phyloP scores from a whole-genome alignment of 768 basidiomycete genomes.

The Lactifluus piperatus region DNA sequence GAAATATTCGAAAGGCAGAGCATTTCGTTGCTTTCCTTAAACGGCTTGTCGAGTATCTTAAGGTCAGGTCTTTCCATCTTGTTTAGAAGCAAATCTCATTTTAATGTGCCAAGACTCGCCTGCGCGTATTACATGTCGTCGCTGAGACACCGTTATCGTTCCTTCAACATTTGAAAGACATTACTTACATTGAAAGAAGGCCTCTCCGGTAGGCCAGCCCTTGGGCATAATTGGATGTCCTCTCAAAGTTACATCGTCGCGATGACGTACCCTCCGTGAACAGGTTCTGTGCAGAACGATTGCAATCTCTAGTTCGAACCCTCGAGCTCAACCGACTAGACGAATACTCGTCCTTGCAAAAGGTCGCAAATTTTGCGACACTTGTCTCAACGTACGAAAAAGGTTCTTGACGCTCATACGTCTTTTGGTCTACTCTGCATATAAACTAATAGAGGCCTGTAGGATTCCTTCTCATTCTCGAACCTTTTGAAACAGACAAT shows the following conservation, averaged over 20 bases:
- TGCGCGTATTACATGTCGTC: constrained; percentile 98
- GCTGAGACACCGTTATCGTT: constrained; percentile 97
- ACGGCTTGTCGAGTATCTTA: constrained; percentile 96
- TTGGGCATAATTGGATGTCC: neutral
- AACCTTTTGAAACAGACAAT: constrained; percentile 97
- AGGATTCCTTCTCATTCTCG: constrained; percentile 95
- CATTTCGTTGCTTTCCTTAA: constrained; percentile 98
- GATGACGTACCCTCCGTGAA: neutral
- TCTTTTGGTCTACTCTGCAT: neutral
- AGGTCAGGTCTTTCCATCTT: constrained; percentile 41
- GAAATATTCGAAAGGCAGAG: constrained; percentile 97
- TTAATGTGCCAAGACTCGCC: constrained; percentile 61
- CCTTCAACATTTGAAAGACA: constrained; percentile 95
- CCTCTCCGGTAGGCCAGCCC: constrained; percentile 68
- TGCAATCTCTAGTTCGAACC: constrained; percentile 90
- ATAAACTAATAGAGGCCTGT: neutral
- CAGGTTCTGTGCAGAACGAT: constrained; percentile 93
- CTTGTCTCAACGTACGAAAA: constrained; percentile 97
- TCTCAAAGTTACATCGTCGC: neutral
- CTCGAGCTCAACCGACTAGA: constrained; percentile 84
- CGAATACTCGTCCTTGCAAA: constrained; percentile 87
- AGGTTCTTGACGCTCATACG: constrained; percentile 37
- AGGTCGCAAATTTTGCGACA: constrained; percentile 93
- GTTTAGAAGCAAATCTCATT: neutral
- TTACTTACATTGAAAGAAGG: constrained; percentile 93